A percentile compares a stretch with the other conserved stretches of the same genome.
Conservation (phyloP, 495 filamentous ascomycete genomes). For the Daldinia grandis region DNA sequence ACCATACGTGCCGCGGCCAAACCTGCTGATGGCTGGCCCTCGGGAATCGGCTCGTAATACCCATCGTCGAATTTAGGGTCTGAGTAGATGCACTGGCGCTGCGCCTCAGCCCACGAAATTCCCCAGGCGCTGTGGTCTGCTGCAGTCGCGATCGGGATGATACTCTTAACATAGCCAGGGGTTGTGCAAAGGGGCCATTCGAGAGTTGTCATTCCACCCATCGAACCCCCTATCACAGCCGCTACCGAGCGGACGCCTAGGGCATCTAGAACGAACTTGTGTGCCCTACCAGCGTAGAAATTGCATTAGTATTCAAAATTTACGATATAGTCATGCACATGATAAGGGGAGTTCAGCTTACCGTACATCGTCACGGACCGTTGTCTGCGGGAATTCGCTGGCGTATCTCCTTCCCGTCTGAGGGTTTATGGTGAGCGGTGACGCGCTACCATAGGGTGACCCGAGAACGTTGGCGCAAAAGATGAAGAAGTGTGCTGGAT, state of each 20-base stretch:
- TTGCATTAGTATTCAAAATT: slow-evolving; percentile 1
- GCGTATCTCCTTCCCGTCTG: slow-evolving; percentile 46
- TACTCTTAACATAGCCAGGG: slow-evolving; percentile 44
- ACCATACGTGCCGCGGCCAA: slow-evolving; percentile 51
- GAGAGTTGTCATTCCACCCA: slow-evolving; percentile 52
- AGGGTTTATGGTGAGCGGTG: slow-evolving; percentile 43
- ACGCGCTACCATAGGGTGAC: slow-evolving; percentile 50
- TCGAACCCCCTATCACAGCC: slow-evolving; percentile 50
- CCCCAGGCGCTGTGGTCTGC: slow-evolving; percentile 51
- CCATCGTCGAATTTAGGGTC: slow-evolving; percentile 48
- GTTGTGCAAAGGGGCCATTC: slow-evolving; percentile 49
- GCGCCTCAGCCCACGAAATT: slow-evolving; percentile 51
- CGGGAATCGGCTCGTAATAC: slow-evolving; percentile 45
- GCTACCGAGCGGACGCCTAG: slow-evolving; percentile 47
- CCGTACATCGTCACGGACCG: slow-evolving; percentile 52
- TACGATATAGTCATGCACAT: background rate
- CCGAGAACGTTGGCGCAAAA: slow-evolving; percentile 51
- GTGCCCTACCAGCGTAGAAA: slow-evolving; percentile 36
- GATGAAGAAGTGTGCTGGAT: slow-evolving; percentile 49
- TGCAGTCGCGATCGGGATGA: slow-evolving; percentile 49
- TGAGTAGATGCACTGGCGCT: slow-evolving; percentile 47
- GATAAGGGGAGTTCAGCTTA: slow-evolving; percentile 19
- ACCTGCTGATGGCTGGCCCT: slow-evolving; percentile 44
- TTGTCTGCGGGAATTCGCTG: slow-evolving; percentile 50
- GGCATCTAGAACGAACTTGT: slow-evolving; percentile 49